Evolutionary conservation across 768 basidiomycete species (phyloP).

Genomic region (Pleurotus tuber-regium): DNA sequence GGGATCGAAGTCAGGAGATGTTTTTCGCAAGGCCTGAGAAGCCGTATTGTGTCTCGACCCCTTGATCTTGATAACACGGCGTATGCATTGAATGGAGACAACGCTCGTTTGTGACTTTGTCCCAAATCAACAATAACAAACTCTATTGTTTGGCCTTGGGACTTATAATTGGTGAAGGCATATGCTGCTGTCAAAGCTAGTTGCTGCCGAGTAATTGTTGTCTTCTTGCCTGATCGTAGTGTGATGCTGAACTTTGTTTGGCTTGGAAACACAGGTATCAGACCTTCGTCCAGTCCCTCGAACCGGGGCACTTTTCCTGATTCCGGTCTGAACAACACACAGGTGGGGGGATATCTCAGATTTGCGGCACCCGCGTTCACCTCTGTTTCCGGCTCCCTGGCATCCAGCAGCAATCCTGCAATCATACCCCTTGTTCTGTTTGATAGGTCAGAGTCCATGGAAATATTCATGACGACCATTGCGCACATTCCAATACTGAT

Average conservation of each 20-base stretch:
- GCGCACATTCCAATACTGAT: constrained; percentile 33
- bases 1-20: too few species aligned
- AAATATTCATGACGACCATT: constrained; percentile 24
- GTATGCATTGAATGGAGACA: constrained; percentile 30
- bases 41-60: constrained; percentile 25
- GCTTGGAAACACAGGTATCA: constrained; percentile 23
- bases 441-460: constrained; percentile 31
- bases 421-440: constrained; percentile 38
- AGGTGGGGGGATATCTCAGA: constrained; percentile 28
- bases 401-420: constrained; percentile 28
- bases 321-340: constrained; percentile 29
- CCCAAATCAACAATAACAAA: constrained; percentile 33
- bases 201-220: constrained; percentile 22
- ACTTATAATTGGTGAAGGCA: constrained; percentile 39
- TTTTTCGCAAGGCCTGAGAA: constrained; percentile 30
- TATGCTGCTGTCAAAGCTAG: constrained; percentile 30
- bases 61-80: constrained; percentile 31
- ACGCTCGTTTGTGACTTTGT: constrained; percentile 19
- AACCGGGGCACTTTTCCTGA: constrained; percentile 17
- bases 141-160: constrained; percentile 37
- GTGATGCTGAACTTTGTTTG: constrained; percentile 9
- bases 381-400: constrained; percentile 19
- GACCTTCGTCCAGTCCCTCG: constrained; percentile 21
- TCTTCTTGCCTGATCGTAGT: not conserved
- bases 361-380: constrained; percentile 11